Conservation (phyloP, 805 yeast species). For the Suhomyces faveliae region DNA sequence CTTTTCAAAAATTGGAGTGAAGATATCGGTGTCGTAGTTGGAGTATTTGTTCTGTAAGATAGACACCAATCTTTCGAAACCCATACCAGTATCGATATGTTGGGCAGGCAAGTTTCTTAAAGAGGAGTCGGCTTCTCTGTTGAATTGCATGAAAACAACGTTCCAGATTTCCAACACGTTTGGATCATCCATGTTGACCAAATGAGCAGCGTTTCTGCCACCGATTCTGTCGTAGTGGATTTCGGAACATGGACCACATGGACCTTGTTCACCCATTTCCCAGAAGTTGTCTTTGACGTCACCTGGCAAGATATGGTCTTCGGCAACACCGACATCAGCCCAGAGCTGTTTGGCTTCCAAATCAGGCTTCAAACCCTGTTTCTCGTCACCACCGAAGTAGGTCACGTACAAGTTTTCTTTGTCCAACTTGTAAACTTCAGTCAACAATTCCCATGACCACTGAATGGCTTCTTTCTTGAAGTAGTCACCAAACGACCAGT, state of each 20-base stretch:
- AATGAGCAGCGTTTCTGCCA: slow-evolving; percentile 88
- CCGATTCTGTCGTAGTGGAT: slow-evolving; percentile 98
- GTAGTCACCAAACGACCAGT: slow-evolving; percentile 99
- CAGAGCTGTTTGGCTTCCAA: slow-evolving; percentile 87
- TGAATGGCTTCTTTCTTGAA: slow-evolving; percentile 91
- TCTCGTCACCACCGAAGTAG: slow-evolving; percentile 91
- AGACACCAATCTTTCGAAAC: slow-evolving; percentile 95
- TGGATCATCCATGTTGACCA: slow-evolving; percentile 97
- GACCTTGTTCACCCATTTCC: slow-evolving; percentile 99
- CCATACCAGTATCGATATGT: slow-evolving; percentile 98
- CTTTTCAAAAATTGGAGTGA: slow-evolving; percentile 79
- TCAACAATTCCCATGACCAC: slow-evolving; percentile 89
- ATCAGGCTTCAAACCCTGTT: slow-evolving; percentile 85
- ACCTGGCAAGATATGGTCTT: slow-evolving; percentile 92
- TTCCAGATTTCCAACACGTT: slow-evolving; percentile 98
- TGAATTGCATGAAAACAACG: slow-evolving; percentile 93
- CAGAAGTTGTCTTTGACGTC: slow-evolving; percentile 90
- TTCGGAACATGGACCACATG: slow-evolving; percentile 99
- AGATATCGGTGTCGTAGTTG: slow-evolving; percentile 97
- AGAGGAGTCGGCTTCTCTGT: slow-evolving; percentile 85
- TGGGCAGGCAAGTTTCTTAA: slow-evolving; percentile 85
- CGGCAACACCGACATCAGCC: slow-evolving; percentile 84
- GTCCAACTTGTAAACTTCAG: slow-evolving; percentile 78
- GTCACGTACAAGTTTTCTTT: slow-evolving; percentile 86
- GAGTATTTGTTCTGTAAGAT: slow-evolving; percentile 87